These are phyloP conservation scores for Rhododendron griersonianum DNA, from an alignment of 148 eudicot genomes.

Conservation along the genomic window DNA sequence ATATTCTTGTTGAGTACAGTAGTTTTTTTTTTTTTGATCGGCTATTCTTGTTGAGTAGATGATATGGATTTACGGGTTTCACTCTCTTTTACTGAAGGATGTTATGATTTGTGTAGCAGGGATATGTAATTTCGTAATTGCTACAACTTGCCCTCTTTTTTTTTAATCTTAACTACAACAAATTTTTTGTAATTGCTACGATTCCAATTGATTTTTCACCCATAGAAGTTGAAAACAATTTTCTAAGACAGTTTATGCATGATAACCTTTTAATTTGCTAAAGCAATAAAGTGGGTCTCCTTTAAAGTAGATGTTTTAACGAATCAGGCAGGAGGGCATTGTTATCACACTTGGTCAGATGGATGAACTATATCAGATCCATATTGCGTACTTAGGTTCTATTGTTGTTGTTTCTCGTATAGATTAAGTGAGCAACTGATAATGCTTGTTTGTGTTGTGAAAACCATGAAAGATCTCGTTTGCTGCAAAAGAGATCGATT, in stretches of 20 bases:
- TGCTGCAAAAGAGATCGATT: conserved; percentile 76
- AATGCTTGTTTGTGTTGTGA: conserved; percentile 18
- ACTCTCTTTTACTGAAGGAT: background rate
- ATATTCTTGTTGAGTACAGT: background rate
- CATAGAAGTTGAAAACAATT: background rate
- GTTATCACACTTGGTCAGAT: background rate
- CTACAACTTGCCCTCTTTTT: background rate
- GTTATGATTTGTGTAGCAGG: background rate
- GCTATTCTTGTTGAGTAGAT: background rate
- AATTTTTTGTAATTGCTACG: background rate
- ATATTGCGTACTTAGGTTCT: background rate
- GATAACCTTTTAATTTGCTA: background rate
- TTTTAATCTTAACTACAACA: no score
- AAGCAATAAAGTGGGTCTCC: background rate
- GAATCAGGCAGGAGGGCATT: background rate
- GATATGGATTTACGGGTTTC: background rate
- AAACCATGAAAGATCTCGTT: conserved; percentile 50
- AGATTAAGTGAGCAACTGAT: background rate
- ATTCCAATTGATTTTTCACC: background rate
- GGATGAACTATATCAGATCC: background rate
- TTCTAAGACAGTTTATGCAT: background rate
- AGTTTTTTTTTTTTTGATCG: background rate
- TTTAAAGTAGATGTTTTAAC: background rate
- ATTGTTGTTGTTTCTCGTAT: background rate
- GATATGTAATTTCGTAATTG: background rate